Evolutionary conservation across 176 grass and related monocot species (phyloP).

Genomic region (Ampelocalamus luodianensis): DNA sequence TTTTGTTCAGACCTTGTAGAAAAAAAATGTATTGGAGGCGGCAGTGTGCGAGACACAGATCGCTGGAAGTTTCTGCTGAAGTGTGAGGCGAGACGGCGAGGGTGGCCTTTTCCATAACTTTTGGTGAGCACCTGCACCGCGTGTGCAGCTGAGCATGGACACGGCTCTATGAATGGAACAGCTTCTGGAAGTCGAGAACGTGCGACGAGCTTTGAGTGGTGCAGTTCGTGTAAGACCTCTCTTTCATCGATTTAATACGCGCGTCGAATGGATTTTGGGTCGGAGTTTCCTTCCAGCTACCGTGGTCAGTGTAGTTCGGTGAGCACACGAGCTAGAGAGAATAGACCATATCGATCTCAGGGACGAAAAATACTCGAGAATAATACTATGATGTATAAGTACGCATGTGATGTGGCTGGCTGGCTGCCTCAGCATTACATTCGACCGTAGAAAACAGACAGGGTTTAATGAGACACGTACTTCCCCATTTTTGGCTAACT

Average conservation of each 20-base stretch:
- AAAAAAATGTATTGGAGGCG: neutral
- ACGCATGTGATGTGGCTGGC: too few species aligned
- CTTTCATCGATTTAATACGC: neutral
- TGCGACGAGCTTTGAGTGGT: neutral
- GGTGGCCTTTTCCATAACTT: neutral
- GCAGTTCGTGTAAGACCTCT: neutral
- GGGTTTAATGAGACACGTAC: neutral
- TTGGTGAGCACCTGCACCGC: neutral
- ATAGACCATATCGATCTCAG: neutral
- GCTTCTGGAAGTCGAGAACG: neutral
- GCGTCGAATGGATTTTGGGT: neutral
- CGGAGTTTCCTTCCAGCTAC: neutral
- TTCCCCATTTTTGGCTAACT: neutral
- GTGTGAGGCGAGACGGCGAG: neutral
- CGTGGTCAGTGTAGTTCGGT: neutral
- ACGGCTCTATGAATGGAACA: constrained; percentile 34
- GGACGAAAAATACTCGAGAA: neutral
- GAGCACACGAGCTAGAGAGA: neutral
- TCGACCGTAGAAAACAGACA: neutral
- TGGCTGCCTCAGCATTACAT: neutral
- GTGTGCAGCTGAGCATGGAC: neutral
- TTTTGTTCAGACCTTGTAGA: neutral
- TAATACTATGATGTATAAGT: neutral
- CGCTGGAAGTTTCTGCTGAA: neutral
- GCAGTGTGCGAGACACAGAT: neutral